Conservation (phyloP, 176 grass and related monocot species). For the Elaeis guineensis region DNA sequence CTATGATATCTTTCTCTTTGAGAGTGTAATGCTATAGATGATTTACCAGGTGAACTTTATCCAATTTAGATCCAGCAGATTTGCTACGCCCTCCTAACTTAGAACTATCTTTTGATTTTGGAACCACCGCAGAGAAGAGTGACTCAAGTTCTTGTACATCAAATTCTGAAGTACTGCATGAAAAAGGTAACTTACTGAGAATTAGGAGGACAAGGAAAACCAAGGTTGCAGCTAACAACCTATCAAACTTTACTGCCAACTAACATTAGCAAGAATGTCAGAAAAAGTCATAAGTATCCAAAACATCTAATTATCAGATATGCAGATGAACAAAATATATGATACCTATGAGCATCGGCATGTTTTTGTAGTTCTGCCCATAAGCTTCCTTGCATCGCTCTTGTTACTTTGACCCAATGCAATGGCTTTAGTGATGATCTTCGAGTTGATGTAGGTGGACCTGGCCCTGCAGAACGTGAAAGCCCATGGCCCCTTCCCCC, state of each 20-base stretch:
- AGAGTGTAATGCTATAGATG: background rate
- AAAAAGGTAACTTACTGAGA: slow-evolving; percentile 6
- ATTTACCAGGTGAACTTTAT: slow-evolving; percentile 94
- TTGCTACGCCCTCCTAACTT: slow-evolving; percentile 59
- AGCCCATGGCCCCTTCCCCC: slow-evolving; percentile 59
- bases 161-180: slow-evolving; percentile 62
- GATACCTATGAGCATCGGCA: slow-evolving; percentile 62
- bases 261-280: too few species aligned
- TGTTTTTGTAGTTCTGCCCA: slow-evolving; percentile 92
- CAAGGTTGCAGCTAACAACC: too few species aligned
- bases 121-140: slow-evolving; percentile 65
- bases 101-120: slow-evolving; percentile 48
- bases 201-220: too few species aligned
- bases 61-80: slow-evolving; percentile 61
- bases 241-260: too few species aligned
- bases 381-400: slow-evolving; percentile 81
- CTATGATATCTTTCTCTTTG: too few species aligned
- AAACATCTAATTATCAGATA: too few species aligned
- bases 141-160: slow-evolving; percentile 79
- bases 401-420: slow-evolving; percentile 92
- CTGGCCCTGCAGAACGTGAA: slow-evolving; percentile 32
- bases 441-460: slow-evolving; percentile 18
- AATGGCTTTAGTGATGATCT: slow-evolving; percentile 83
- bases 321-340: background rate
- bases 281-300: too few species aligned